Conservation (phyloP, 129 eudicot genomes). For the Mikania micrantha region DNA sequence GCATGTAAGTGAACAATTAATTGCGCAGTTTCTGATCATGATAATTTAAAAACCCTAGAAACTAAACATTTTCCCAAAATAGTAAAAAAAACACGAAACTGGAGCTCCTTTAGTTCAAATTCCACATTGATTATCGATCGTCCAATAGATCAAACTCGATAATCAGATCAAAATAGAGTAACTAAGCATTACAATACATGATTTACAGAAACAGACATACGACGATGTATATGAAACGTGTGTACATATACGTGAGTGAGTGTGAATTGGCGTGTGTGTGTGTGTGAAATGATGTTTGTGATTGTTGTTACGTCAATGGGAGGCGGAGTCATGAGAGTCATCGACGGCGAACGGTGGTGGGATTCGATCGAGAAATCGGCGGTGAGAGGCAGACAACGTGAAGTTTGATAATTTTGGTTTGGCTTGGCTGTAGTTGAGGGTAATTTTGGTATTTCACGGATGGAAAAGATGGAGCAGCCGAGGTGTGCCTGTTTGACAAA, state of each 20-base stretch:
- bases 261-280: not conserved
- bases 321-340: slow-evolving; percentile 73
- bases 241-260: slow-evolving; percentile 11
- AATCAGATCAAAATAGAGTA: not conserved
- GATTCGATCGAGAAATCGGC: slow-evolving; percentile 34
- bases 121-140: slow-evolving; percentile 1
- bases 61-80: slow-evolving; percentile 7
- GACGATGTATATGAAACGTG: not conserved
- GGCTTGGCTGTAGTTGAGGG: slow-evolving; percentile 27
- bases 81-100: slow-evolving; percentile 5
- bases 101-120: slow-evolving; percentile 9
- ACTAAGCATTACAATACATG: not conserved
- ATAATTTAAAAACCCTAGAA: slow-evolving; percentile 34
- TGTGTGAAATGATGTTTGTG: not conserved
- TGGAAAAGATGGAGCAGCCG: slow-evolving; percentile 17
- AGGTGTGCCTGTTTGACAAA: slow-evolving; percentile 11
- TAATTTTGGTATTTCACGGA: slow-evolving; percentile 17
- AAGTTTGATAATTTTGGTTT: slow-evolving; percentile 26
- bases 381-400: slow-evolving; percentile 14
- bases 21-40: slow-evolving; percentile 14
- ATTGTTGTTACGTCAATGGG: slow-evolving; percentile 39
- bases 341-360: slow-evolving; percentile 33
- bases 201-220: slow-evolving; percentile 2
- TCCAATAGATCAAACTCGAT: slow-evolving; percentile 8
- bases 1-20: slow-evolving; percentile 7